These are phyloP conservation scores for Capronia coronata DNA, from an alignment of 2,329 filamentous ascomycete species.

Conservation along the genomic window DNA sequence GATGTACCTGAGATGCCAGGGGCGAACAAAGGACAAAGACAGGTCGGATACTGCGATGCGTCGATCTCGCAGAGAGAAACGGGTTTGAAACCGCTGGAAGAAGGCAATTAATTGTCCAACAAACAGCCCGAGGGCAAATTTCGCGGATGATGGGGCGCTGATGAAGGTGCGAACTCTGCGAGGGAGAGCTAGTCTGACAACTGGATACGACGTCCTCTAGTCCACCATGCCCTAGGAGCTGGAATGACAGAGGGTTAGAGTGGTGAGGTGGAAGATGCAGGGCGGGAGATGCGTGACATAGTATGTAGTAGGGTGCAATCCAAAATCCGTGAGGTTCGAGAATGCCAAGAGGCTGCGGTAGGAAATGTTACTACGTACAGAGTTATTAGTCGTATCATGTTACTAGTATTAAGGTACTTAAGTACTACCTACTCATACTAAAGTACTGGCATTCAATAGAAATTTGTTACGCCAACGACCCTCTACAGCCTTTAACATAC, in stretches of 20 bases:
- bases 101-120: neutral
- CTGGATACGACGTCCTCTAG: neutral
- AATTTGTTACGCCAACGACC: too few species aligned
- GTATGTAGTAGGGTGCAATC: neutral
- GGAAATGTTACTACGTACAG: neutral
- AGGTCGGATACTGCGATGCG: neutral
- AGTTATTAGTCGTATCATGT: neutral
- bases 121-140: neutral
- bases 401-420: neutral
- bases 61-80: neutral
- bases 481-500: too few species aligned
- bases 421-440: too few species aligned
- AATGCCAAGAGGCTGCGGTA: conserved; percentile 11
- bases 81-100: neutral
- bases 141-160: neutral
- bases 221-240: neutral
- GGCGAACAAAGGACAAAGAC: neutral
- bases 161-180: neutral
- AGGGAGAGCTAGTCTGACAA: neutral
- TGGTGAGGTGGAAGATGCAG: neutral
- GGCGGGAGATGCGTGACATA: conserved; percentile 8
- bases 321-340: conserved; percentile 12
- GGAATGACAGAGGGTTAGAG: neutral
- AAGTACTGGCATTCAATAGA: too few species aligned
- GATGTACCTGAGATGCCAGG: too few species aligned